Percentiles rank a stretch among this genome's conserved stretches.
phyloP scores from a whole-genome alignment of 106 monocot species.

The Cymbidium sinense region DNA sequence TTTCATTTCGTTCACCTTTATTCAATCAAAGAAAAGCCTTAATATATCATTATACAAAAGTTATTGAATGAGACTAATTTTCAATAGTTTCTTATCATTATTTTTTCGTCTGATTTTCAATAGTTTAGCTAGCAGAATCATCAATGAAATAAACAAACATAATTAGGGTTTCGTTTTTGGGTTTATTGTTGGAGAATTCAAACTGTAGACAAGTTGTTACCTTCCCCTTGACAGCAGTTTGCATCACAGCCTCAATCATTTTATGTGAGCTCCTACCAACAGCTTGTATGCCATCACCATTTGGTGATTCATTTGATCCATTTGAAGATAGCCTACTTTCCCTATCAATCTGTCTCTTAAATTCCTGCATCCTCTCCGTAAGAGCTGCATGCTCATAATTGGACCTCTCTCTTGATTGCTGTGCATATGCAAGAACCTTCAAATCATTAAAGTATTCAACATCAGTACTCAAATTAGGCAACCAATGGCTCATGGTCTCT shows the following conservation, averaged over 20 bases:
- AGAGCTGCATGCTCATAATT: slow-evolving; percentile 87
- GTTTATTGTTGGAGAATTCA: background rate
- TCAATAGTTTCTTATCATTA: too few species aligned
- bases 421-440: slow-evolving; percentile 94
- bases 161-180: too few species aligned
- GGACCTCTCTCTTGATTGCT: slow-evolving; percentile 97
- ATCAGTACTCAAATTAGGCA: slow-evolving; percentile 8
- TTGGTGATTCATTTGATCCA: slow-evolving; percentile 59
- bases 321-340: slow-evolving; percentile 66
- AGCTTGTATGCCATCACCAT: slow-evolving; percentile 96
- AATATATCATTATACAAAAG: background rate
- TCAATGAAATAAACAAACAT: background rate
- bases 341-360: slow-evolving; percentile 90
- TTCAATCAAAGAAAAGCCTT: background rate
- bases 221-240: slow-evolving; percentile 83
- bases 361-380: slow-evolving; percentile 95
- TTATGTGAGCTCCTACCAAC: slow-evolving; percentile 99
- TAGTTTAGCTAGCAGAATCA: background rate
- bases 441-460: slow-evolving; percentile 8
- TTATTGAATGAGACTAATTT: background rate
- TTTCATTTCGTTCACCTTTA: background rate
- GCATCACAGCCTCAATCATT: slow-evolving; percentile 99
- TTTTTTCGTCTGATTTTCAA: background rate
- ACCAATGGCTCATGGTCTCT: background rate
- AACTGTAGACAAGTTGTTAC: slow-evolving; percentile 24